Evolutionary conservation across 2,329 filamentous ascomycete species (phyloP), one percentile per base, ranked within the genome.

Genomic region (Daldinia sp.): DNA sequence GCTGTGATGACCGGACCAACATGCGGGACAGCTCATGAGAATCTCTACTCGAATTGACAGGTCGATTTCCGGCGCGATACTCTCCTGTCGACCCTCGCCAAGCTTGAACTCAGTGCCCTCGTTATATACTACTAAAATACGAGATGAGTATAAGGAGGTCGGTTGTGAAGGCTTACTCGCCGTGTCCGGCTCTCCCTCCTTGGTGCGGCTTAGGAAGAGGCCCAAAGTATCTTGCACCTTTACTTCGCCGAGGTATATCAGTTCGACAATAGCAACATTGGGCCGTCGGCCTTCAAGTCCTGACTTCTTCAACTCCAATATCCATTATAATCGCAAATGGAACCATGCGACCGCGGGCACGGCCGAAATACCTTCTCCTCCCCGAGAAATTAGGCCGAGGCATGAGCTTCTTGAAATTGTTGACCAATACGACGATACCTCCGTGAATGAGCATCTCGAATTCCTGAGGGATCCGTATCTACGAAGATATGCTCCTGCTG

Each of bases 21-120:
- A 76, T 76, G 74, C 77, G 76, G 79, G 81, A 79, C 78, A 81
- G 77, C 84, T 80, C 83, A 87, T 87, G 85, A 87, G 82, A 83
- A 78, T 82, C 78, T 78, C 81, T 72, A 82, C 79, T 78, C 83
- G 82, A 83, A 81, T 86, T 77, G 83, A 87, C 77, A 79, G 83
- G 80, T 83, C 83, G 80, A 81, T 84, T 80, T 85, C 81, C 79
- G 80, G 82, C 80, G 82, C 83, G 75, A 80, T 85, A 76, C 77
- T 83, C 73, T 78, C 79, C 70, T 78, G 77, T 76, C 79, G 79
- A 75, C 77, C 78, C 66, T 76, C 77, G 69, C 73, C 69, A 69
- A 70, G 64, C 68, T 72, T 58, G 51, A 68, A 35, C 35, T 64
- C 49, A 15, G 45, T 35, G 15, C 32, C 41, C 39, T 48, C 49